Evolutionary conservation across 257 asterid genomes (phyloP), one percentile per base, ranked within the genome.

Genomic region (Primulina eburnea): DNA sequence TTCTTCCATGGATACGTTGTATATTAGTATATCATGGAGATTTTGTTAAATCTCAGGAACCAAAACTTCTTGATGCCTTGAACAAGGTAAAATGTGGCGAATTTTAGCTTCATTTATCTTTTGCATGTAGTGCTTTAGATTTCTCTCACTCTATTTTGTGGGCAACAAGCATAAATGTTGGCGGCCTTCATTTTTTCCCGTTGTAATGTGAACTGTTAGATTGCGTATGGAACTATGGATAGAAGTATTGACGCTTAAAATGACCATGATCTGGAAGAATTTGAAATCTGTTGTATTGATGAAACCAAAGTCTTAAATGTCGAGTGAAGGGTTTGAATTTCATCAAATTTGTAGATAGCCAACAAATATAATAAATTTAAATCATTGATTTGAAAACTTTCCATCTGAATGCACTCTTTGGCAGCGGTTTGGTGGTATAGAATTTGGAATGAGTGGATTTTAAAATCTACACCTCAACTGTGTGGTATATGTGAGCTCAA

Each of bases 1-100:
- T 90, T 80, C 95, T 93, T 64, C 92, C 96, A 18, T 93, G 99
- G 99, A 81, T 90, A 77, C 77, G 78, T 73, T 85, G 87, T 74
- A 82, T 89, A 74, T 69, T 93, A 82, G 81, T 85, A 77, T 81
- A 84, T 73, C 96, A 87, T 84, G 75, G 74, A 33, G 84, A 87
- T 55, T 80, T 80, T 68, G 65, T 93, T 71, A 81, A 80, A 80
- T 82, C 90, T 56, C 83, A 84, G 60, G 96, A 89, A 61, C 88
- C 87, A 33, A 80, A 84, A 60, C 85, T 90, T 76, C 90, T 93
- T 30, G 87, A 87, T 79, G 85, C 85, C 65, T 75, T 93, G 64
- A 69, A 85, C 89, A 88, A 90, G 99, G 99, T 93, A 78, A 55
- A 65, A 28, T 73, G 56, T 67, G 60, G 34, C 11, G 26, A 26